Percentiles rank a stretch among this genome's conserved stretches.
Evolutionary conservation across 805 yeast species (phyloP).

Genomic region (Candida takata): DNA sequence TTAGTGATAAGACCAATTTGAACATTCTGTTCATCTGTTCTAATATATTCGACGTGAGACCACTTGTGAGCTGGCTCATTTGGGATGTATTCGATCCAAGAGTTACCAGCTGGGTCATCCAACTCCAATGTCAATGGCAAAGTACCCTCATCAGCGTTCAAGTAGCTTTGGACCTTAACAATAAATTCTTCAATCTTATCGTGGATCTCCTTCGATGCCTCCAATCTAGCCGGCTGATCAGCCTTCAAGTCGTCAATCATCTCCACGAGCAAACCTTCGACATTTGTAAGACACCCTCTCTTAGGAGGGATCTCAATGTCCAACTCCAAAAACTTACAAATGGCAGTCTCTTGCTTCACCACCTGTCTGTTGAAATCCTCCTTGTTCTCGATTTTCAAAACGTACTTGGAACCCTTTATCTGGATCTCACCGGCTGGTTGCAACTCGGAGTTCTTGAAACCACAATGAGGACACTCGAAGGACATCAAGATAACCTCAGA

Average conservation of each 20-base stretch:
- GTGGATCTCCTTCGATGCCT: conserved; percentile 65
- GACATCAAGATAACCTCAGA: conserved; percentile 90
- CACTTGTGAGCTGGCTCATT: conserved; percentile 87
- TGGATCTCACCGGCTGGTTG: conserved; percentile 95
- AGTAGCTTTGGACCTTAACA: conserved; percentile 46
- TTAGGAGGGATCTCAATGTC: conserved; percentile 95
- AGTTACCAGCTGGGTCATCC: conserved; percentile 96
- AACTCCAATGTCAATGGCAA: conserved; percentile 72
- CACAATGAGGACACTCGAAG: conserved; percentile 93
- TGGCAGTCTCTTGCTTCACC: conserved; percentile 82
- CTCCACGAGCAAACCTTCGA: conserved; percentile 82
- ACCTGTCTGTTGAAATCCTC: conserved; percentile 85
- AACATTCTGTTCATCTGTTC: conserved; percentile 86
- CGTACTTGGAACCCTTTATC: conserved; percentile 75
- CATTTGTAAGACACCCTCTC: conserved; percentile 86
- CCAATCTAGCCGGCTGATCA: conserved; percentile 78
- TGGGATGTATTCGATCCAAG: conserved; percentile 88
- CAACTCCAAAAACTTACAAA: conserved; percentile 71
- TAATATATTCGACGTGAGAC: conserved; percentile 73
- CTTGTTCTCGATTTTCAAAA: conserved; percentile 56
- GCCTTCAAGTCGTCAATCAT: conserved; percentile 73
- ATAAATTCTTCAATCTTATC: conserved; percentile 71
- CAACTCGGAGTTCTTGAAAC: conserved; percentile 81
- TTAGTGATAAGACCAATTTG: conserved; percentile 69
- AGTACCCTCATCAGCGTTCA: conserved; percentile 60